Base-by-base conservation (phyloP, 805 yeast genomes). In the Nakazawaea populi region DNA sequence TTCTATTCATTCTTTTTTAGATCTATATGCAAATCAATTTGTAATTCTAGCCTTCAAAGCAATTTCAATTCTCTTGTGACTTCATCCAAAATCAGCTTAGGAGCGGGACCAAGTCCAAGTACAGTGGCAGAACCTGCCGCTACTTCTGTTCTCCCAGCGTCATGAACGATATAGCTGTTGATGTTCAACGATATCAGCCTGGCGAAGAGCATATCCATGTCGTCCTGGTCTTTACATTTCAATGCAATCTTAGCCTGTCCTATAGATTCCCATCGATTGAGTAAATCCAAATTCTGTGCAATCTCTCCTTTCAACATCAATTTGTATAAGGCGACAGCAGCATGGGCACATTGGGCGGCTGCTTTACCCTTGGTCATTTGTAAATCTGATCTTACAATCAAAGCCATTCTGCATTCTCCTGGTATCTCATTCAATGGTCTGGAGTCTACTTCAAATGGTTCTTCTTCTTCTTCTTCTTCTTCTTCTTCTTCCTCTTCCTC, bases 291-390 rank as follows among this genome's bases (percentile, higher is more conserved):
- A 55, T 87, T 83, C 55, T 80, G 77, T 4, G 75, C 72, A 5
- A 79, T 76, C 5, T 74, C 76, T 1, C 80, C 72, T 4, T 71
- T 62, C 5, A 79, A 76, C 70, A 86, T 85, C 54, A 81, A 69
- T 60, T 87, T 83, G 68, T 87, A 94, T 58, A 94, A 82, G 0
- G 94, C 91, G 35, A 94, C 75, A 0, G 98, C 95, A n/a, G 99
- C 99, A 70, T 94, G 99, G 38, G 90, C 85, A 67, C 98, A 92
- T 64, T 94, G 99, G 5, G 99, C 99, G 4, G 98, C 97, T 2
- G 88, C 85, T 64, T 94, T 94, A 27, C 99, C 99, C 67, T 89
- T 89, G 34, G 86, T 82, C 98, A 94, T 94, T 42, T 82, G 84
- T 54, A 94, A 71, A 64, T 94, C 99, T 31, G 85, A 87, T 54